These are phyloP conservation scores for Nyctanthes arbortristis DNA, from an alignment of 257 asterid species.

Conservation along the genomic window DNA sequence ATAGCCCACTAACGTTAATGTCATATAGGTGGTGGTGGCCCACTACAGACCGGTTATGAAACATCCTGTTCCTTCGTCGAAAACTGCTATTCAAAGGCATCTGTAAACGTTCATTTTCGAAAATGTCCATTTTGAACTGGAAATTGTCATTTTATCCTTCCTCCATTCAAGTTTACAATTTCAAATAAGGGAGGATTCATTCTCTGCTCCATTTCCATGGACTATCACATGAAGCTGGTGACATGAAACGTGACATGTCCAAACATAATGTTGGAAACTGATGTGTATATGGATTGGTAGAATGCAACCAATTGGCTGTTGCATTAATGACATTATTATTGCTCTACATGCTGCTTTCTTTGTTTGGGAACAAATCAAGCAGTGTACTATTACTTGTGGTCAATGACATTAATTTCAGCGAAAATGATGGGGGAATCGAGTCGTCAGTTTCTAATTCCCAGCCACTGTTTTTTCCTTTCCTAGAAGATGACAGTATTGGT, in stretches of 20 bases:
- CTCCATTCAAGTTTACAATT: too few species aligned
- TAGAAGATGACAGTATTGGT: too few species aligned
- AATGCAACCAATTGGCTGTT: too few species aligned
- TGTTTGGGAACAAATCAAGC: neutral
- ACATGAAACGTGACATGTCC: neutral
- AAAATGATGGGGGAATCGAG: neutral
- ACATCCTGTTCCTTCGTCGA: neutral
- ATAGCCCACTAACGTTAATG: slow-evolving; percentile 1
- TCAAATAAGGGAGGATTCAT: too few species aligned
- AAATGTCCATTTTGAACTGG: too few species aligned
- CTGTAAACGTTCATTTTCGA: too few species aligned
- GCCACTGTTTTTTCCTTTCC: neutral
- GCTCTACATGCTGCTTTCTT: neutral
- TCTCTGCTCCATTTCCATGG: too few species aligned
- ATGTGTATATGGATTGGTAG: neutral
- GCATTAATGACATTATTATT: neutral
- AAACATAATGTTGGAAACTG: neutral
- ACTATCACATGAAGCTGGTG: neutral
- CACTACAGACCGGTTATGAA: slow-evolving; percentile 20
- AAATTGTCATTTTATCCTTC: too few species aligned
- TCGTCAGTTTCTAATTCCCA: too few species aligned
- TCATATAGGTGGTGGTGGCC: slow-evolving; percentile 40
- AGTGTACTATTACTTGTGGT: neutral
- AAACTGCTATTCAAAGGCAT: too few species aligned
- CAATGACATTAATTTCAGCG: neutral